These are phyloP conservation scores for Rhypophila decipiens DNA, from an alignment of 495 filamentous ascomycete genomes.

Conservation along the genomic window DNA sequence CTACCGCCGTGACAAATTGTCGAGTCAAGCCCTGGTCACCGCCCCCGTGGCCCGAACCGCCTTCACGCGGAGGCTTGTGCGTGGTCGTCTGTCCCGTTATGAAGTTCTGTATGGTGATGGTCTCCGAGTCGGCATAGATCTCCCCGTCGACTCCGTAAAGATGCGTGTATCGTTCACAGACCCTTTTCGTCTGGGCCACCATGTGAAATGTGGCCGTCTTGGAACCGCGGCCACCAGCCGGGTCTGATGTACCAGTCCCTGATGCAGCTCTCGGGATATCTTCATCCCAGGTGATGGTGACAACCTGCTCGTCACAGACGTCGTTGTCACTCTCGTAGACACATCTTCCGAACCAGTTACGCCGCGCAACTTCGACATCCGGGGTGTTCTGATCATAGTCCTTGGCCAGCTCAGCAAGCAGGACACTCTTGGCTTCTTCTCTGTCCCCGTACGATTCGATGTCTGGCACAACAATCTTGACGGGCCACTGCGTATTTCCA, in stretches of 20 bases:
- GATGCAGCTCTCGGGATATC: slow-evolving; percentile 33
- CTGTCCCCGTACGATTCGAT: slow-evolving; percentile 64
- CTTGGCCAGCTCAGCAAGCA: slow-evolving; percentile 52
- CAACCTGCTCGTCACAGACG: slow-evolving; percentile 85
- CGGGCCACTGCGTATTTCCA: slow-evolving; percentile 68
- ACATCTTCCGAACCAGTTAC: slow-evolving; percentile 87
- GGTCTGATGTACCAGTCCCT: not conserved
- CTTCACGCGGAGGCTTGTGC: slow-evolving; percentile 46
- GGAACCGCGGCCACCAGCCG: slow-evolving; percentile 46
- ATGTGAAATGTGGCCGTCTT: slow-evolving; percentile 92
- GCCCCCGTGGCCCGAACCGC: slow-evolving; percentile 71
- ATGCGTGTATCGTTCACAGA: slow-evolving; percentile 74
- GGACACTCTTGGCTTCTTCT: slow-evolving; percentile 28
- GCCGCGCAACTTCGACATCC: slow-evolving; percentile 46
- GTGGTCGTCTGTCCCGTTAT: slow-evolving; percentile 45
- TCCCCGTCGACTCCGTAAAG: slow-evolving; percentile 85
- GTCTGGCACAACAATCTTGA: slow-evolving; percentile 81
- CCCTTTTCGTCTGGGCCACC: slow-evolving; percentile 81
- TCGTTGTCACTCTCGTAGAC: slow-evolving; percentile 90
- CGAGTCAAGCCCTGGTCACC: slow-evolving; percentile 78
- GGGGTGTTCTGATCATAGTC: slow-evolving; percentile 57
- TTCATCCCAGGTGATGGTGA: slow-evolving; percentile 79
- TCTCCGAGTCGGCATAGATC: slow-evolving; percentile 67
- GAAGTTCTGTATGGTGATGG: slow-evolving; percentile 61
- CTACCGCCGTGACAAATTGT: slow-evolving; percentile 75